Evolutionary conservation across 1,284 basidiomycete species (phyloP).

Genomic region (Butyriboletus appendiculatus): DNA sequence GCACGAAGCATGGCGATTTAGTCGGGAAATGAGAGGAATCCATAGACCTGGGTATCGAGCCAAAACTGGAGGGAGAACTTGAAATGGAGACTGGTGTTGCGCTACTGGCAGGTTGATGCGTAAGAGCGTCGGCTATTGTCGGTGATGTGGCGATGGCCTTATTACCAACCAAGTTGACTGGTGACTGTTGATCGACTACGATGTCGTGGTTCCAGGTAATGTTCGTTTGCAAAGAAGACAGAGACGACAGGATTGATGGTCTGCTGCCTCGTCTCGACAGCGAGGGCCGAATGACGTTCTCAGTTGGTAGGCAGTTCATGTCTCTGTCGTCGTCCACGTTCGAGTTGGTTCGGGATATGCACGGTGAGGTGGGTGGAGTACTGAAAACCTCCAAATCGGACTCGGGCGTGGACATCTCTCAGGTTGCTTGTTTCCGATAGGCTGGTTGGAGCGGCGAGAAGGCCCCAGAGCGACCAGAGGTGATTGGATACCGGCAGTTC

Average conservation of each 20-base stretch:
- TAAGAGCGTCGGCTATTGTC: slow-evolving; percentile 26
- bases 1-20: slow-evolving; percentile 83
- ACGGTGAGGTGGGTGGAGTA: slow-evolving; percentile 62
- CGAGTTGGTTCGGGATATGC: slow-evolving; percentile 29
- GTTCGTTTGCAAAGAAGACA: slow-evolving; percentile 47
- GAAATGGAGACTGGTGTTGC: slow-evolving; percentile 23
- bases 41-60: slow-evolving; percentile 38
- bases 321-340: slow-evolving; percentile 32
- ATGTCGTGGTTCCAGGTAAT: slow-evolving; percentile 49
- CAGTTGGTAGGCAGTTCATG: slow-evolving; percentile 30
- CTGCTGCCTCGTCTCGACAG: slow-evolving; percentile 50
- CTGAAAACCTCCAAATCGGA: slow-evolving; percentile 50
- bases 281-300: slow-evolving; percentile 39
- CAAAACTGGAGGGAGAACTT: slow-evolving; percentile 33
- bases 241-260: slow-evolving; percentile 28
- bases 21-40: slow-evolving; percentile 35
- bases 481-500: slow-evolving; percentile 3
- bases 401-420: slow-evolving; percentile 25
- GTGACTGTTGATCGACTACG: slow-evolving; percentile 38
- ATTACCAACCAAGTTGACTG: slow-evolving; percentile 26
- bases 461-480: slow-evolving; percentile 7
- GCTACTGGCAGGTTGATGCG: slow-evolving; percentile 17
- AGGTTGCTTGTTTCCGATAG: slow-evolving; percentile 9
- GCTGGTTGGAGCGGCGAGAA: slow-evolving; percentile 13
- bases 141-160: slow-evolving; percentile 25